phyloP scores from a whole-genome alignment of 768 basidiomycete genomes.

The Dentipellis sp. region DNA sequence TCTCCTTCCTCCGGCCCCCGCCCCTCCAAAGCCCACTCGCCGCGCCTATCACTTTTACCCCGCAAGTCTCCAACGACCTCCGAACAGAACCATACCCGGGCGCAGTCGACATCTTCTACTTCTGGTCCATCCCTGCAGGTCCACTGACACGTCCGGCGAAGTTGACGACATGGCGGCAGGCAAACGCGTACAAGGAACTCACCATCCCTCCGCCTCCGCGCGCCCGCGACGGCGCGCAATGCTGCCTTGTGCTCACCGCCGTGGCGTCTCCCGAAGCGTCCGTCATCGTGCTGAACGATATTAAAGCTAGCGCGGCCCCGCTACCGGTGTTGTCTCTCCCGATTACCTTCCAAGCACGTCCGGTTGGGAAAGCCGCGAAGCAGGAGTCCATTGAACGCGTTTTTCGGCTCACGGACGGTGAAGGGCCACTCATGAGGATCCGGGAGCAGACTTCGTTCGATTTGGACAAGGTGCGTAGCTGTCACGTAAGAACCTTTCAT shows the following conservation, averaged over 20 bases:
- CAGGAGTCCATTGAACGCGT: slow-evolving; percentile 61
- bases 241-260: slow-evolving; percentile 55
- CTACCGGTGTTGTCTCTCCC: slow-evolving; percentile 68
- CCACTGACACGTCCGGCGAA: slow-evolving; percentile 40
- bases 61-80: slow-evolving; percentile 85
- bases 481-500: neutral
- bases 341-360: slow-evolving; percentile 32
- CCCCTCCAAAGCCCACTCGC: slow-evolving; percentile 41
- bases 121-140: slow-evolving; percentile 36
- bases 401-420: slow-evolving; percentile 28
- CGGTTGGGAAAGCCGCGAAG: slow-evolving; percentile 27
- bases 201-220: slow-evolving; percentile 41
- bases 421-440: slow-evolving; percentile 34
- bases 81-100: slow-evolving; percentile 61
- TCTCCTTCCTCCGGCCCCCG: slow-evolving; percentile 86
- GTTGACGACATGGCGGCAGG: slow-evolving; percentile 63
- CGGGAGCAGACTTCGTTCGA: slow-evolving; percentile 84
- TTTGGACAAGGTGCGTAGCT: slow-evolving; percentile 69
- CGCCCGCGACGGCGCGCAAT: slow-evolving; percentile 27
- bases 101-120: slow-evolving; percentile 58
- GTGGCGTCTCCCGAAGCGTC: slow-evolving; percentile 20
- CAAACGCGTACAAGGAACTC: slow-evolving; percentile 69
- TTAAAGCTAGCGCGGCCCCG: slow-evolving; percentile 33
- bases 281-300: slow-evolving; percentile 33
- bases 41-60: slow-evolving; percentile 50